These are phyloP conservation scores for Cladobotryum mycophilum DNA, from an alignment of 2,329 filamentous ascomycete genomes.

Conservation along the genomic window DNA sequence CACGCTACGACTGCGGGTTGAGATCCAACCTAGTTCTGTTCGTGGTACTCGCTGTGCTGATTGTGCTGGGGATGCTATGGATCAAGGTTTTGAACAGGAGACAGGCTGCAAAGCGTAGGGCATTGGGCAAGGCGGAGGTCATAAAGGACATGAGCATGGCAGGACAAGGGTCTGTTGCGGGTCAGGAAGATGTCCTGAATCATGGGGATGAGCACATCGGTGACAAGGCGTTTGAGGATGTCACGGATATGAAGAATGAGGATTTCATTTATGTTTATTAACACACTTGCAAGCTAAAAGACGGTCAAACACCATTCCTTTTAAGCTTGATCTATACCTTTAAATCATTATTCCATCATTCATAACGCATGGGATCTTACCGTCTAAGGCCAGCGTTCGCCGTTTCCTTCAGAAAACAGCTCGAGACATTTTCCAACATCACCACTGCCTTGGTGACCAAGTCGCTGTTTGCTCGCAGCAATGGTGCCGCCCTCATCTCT, in stretches of 20 bases:
- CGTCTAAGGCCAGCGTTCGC: neutral
- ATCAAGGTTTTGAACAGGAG: slow-evolving; percentile 46
- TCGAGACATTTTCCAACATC: neutral
- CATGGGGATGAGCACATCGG: slow-evolving; percentile 17
- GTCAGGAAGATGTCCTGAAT: slow-evolving; percentile 19
- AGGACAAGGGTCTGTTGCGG: slow-evolving; percentile 26
- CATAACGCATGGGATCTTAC: neutral
- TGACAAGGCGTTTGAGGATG: slow-evolving; percentile 42
- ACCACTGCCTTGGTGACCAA: neutral
- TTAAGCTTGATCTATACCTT: neutral
- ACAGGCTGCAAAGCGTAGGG: slow-evolving; percentile 31
- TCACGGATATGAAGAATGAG: slow-evolving; percentile 54
- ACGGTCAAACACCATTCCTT: neutral
- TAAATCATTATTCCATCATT: neutral
- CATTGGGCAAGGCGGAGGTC: slow-evolving; percentile 36
- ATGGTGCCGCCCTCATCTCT: neutral
- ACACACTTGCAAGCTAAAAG: neutral
- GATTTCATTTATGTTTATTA: slow-evolving; percentile 53
- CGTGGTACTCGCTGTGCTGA: slow-evolving; percentile 46
- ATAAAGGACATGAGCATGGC: slow-evolving; percentile 49
- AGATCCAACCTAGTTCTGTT: slow-evolving; percentile 56
- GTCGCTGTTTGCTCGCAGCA: neutral
- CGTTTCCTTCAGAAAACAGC: neutral
- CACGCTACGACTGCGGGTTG: slow-evolving; percentile 51
- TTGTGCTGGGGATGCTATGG: slow-evolving; percentile 27